phyloP scores from a whole-genome alignment of 305 asterid species.

The Fraxinus dipetala region DNA sequence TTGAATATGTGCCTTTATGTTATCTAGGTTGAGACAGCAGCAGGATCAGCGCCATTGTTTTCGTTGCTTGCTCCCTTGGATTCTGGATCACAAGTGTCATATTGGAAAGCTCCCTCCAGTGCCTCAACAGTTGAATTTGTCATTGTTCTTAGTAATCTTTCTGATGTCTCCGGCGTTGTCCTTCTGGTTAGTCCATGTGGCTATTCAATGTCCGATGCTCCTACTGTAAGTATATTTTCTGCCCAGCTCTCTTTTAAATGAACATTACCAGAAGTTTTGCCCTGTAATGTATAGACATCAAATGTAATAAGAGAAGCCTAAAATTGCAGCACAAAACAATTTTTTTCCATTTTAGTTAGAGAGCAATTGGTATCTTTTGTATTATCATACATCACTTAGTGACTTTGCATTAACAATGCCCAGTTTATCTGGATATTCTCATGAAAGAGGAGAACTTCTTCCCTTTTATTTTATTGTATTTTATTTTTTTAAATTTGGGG shows the following conservation, averaged over 20 bases:
- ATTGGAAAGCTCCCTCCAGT: constrained; percentile 87
- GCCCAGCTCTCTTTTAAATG: constrained; percentile 20
- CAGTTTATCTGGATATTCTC: constrained; percentile 17
- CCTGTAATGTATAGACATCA: constrained; percentile 13
- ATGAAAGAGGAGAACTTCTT: neutral
- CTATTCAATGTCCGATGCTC: constrained; percentile 80
- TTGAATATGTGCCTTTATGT: constrained; percentile 21
- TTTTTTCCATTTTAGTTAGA: neutral
- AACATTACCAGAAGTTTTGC: constrained; percentile 1
- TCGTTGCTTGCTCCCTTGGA: constrained; percentile 79
- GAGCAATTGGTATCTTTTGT: neutral
- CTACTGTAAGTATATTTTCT: constrained; percentile 66
- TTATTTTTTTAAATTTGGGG: neutral
- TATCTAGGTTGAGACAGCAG: constrained; percentile 81
- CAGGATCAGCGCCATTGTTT: constrained; percentile 75
- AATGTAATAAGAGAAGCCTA: constrained; percentile 10
- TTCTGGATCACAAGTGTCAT: constrained; percentile 63
- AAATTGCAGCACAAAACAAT: constrained; percentile 8
- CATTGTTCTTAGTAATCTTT: constrained; percentile 67
- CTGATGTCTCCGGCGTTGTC: constrained; percentile 86
- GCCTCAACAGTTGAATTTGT: constrained; percentile 76
- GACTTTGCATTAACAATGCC: constrained; percentile 4
- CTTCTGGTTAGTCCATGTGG: constrained; percentile 93
- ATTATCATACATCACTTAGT: neutral
- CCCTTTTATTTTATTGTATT: neutral